These are phyloP conservation scores for Triticum monococcum DNA, from an alignment of 176 grass and related monocot species.

Conservation along the genomic window DNA sequence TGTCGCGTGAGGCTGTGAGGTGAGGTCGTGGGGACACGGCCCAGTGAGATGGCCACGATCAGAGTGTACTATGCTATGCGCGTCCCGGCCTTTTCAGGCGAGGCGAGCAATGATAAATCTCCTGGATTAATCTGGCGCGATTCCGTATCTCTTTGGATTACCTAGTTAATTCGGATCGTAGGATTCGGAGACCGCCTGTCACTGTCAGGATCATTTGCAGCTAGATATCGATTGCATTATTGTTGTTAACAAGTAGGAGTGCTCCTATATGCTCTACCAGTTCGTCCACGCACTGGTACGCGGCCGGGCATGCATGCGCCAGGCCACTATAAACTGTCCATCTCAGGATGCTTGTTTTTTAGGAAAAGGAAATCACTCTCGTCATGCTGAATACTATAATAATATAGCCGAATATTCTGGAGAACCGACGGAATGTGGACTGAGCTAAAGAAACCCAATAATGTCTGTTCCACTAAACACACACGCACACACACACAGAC, in stretches of 20 bases:
- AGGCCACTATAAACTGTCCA: background rate
- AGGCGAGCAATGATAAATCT: background rate
- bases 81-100: background rate
- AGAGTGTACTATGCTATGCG: background rate
- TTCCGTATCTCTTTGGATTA: background rate
- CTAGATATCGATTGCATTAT: background rate
- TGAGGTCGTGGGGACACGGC: background rate
- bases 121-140: background rate
- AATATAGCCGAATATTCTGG: too few relatives aligned
- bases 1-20: background rate
- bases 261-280: background rate
- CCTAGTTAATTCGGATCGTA: background rate
- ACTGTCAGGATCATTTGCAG: background rate
- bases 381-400: too few relatives aligned
- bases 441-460: background rate
- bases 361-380: background rate
- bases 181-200: background rate
- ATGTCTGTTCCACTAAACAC: background rate
- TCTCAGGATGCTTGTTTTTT: background rate
- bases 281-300: background rate
- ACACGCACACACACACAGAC: too few relatives aligned
- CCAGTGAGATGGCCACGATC: conserved; percentile 4
- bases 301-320: background rate
- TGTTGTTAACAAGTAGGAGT: background rate
- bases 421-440: too few relatives aligned